phyloP scores from a whole-genome alignment of 129 eudicot species.

The Erigeron canadensis region DNA sequence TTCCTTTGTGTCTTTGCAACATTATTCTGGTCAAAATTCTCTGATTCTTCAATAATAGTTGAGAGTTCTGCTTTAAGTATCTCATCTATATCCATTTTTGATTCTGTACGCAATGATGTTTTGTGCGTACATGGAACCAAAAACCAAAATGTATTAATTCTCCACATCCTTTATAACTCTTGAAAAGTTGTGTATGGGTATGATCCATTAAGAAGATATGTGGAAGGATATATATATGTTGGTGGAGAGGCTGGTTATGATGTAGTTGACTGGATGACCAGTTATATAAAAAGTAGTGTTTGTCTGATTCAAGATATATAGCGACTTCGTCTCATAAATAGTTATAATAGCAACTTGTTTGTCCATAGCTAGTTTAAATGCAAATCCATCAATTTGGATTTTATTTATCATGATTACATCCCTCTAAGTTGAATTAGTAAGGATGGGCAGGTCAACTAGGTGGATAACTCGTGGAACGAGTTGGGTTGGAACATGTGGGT shows the following conservation, averaged over 20 bases:
- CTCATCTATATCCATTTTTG: slow-evolving; percentile 47
- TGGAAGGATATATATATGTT: neutral
- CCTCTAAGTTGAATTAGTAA: too few relatives aligned
- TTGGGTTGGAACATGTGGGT: too few relatives aligned
- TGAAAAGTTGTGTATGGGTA: neutral
- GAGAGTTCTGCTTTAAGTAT: slow-evolving; percentile 54
- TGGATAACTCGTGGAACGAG: too few relatives aligned
- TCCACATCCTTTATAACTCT: slow-evolving; percentile 25
- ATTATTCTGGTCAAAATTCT: slow-evolving; percentile 32
- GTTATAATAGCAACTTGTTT: too few relatives aligned
- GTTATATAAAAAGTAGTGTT: neutral
- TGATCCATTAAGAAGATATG: neutral
- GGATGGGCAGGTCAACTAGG: too few relatives aligned
- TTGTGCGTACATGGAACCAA: slow-evolving; percentile 37
- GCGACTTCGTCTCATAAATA: too few relatives aligned
- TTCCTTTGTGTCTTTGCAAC: slow-evolving; percentile 1
- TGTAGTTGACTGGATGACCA: neutral
- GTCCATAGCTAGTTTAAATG: too few relatives aligned
- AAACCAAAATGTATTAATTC: slow-evolving; percentile 49
- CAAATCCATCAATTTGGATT: too few relatives aligned
- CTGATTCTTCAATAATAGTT: slow-evolving; percentile 49
- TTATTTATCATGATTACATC: too few relatives aligned
- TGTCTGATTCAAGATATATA: neutral
- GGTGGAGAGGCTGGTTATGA: neutral
- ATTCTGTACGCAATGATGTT: slow-evolving; percentile 37